A percentile compares a stretch with the other conserved stretches of the same genome.
Conservation (phyloP, 495 filamentous ascomycete genomes). For the Antarctomyces pellizariae region DNA sequence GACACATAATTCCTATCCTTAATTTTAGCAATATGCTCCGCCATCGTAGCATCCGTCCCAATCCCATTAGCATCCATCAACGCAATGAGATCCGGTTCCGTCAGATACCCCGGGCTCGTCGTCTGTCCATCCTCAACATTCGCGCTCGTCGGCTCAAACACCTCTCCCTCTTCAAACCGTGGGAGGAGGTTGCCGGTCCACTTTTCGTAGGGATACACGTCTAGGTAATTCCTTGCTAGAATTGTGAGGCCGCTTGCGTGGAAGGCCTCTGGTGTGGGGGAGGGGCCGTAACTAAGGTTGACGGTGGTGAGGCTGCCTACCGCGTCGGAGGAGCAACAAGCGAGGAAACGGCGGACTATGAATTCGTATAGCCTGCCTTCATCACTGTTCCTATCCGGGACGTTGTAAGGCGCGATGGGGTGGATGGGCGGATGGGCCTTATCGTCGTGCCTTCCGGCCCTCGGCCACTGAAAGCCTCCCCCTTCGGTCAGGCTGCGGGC, state of each 20-base stretch:
- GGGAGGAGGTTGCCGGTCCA: slow-evolving; percentile 83
- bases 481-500: slow-evolving; percentile 48
- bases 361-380: slow-evolving; percentile 79
- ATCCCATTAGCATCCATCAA: slow-evolving; percentile 98
- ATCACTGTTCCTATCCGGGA: slow-evolving; percentile 27
- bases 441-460: slow-evolving; percentile 72
- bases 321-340: slow-evolving; percentile 90
- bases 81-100: slow-evolving; percentile 89
- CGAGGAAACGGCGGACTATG: slow-evolving; percentile 78
- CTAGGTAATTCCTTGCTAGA: slow-evolving; percentile 70
- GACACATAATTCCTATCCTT: slow-evolving; percentile 69
- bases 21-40: slow-evolving; percentile 90
- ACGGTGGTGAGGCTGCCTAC: slow-evolving; percentile 63
- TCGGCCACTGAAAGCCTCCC: slow-evolving; percentile 59
- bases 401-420: slow-evolving; percentile 61
- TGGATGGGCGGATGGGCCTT: slow-evolving; percentile 96
- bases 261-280: slow-evolving; percentile 66
- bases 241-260: slow-evolving; percentile 65
- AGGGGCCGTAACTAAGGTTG: slow-evolving; percentile 66
- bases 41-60: slow-evolving; percentile 96
- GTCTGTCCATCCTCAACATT: slow-evolving; percentile 78
- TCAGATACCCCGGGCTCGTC: slow-evolving; percentile 59
- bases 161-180: slow-evolving; percentile 49
- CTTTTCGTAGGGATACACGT: slow-evolving; percentile 89
- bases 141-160: slow-evolving; percentile 74